A percentile compares a stretch with the other conserved stretches of the same genome.
These are phyloP conservation scores for Neurospora africana DNA, from an alignment of 495 filamentous ascomycete genomes.

Conservation along the genomic window DNA sequence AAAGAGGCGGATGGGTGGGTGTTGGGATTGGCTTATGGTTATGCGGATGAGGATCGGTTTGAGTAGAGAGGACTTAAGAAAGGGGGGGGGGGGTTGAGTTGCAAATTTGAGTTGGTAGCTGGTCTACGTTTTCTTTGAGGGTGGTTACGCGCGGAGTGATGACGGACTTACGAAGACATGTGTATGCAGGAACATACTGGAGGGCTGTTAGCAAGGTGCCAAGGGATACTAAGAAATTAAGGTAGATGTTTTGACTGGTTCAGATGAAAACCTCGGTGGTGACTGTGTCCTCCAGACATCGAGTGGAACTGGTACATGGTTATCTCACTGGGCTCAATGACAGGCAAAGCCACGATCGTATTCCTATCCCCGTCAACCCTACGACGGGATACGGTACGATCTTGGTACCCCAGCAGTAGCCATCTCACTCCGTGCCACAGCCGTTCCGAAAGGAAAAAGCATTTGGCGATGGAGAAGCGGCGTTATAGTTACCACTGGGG, in stretches of 20 bases:
- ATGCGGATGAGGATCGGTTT: constrained; percentile 17
- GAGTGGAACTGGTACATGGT: too few species aligned
- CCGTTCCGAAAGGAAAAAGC: too few species aligned
- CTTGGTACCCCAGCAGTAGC: too few species aligned
- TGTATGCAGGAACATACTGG: not conserved
- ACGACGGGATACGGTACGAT: not conserved
- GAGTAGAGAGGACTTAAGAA: constrained; percentile 7
- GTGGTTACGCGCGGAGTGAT: not conserved
- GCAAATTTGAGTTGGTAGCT: not conserved
- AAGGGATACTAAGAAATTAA: not conserved
- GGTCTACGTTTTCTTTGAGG: not conserved
- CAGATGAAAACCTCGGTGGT: not conserved
- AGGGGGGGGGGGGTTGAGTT: not conserved
- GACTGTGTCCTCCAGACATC: not conserved
- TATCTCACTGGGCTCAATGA: too few species aligned
- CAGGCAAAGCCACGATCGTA: not conserved
- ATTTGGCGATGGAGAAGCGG: too few species aligned
- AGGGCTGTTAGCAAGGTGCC: not conserved
- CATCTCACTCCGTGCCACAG: too few species aligned
- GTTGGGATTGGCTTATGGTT: constrained; percentile 27
- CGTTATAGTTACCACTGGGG: too few species aligned
- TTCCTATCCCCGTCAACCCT: not conserved
- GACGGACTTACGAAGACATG: not conserved
- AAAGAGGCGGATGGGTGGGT: constrained; percentile 44
- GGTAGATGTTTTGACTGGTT: not conserved